phyloP scores from a whole-genome alignment of 371 early-diverging fungal species.

The Apophysomyces variabilis region DNA sequence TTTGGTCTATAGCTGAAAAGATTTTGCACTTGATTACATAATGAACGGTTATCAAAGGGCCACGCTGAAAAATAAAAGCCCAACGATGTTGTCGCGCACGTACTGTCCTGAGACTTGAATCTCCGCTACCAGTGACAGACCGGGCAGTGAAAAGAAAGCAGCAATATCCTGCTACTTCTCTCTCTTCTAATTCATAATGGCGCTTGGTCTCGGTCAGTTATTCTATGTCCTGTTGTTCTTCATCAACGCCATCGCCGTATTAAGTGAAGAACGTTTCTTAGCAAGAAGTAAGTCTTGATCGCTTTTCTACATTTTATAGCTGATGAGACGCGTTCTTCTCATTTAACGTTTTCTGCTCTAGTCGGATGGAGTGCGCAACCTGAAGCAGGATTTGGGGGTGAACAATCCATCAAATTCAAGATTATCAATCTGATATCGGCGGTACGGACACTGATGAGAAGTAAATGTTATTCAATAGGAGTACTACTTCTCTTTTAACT shows the following conservation, averaged over 20 bases:
- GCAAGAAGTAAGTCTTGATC: constrained; percentile 76
- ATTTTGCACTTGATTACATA: too few species aligned
- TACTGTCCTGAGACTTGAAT: background rate
- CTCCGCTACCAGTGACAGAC: background rate
- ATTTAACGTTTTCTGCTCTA: background rate
- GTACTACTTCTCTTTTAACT: background rate
- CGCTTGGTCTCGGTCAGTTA: constrained; percentile 74
- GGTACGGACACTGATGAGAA: constrained; percentile 88
- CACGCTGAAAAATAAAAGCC: too few species aligned
- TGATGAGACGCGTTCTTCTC: background rate
- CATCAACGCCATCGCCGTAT: constrained; percentile 90
- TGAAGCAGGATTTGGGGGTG: constrained; percentile 71
- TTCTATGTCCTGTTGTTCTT: constrained; percentile 81
- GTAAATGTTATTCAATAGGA: constrained; percentile 54
- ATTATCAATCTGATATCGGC: constrained; percentile 90
- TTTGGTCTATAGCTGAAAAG: too few species aligned
- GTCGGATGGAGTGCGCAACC: constrained; percentile 73
- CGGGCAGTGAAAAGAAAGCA: background rate
- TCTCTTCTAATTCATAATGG: constrained; percentile 24
- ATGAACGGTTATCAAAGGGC: too few species aligned
- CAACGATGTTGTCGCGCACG: too few species aligned
- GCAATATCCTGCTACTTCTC: constrained; percentile 13
- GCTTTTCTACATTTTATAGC: too few species aligned
- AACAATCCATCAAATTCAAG: constrained; percentile 78
- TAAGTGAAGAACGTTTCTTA: constrained; percentile 95